Conservation (phyloP, 352 stramenopile genomes). For the Pythium rhizo-oryzae region DNA sequence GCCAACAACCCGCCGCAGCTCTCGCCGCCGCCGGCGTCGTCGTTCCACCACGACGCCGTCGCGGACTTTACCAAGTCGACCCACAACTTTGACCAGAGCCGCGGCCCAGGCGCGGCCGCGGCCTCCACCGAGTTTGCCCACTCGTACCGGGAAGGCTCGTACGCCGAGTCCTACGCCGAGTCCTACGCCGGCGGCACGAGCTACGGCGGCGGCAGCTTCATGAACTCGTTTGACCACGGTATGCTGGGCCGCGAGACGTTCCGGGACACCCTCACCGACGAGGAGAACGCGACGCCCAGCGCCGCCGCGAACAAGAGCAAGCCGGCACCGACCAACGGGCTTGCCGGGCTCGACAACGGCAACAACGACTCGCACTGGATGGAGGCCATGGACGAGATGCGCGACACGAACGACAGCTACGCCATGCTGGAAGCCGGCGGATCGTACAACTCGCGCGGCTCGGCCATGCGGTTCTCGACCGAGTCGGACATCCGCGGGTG, state of each 20-base stretch:
- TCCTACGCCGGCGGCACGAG: slow-evolving; percentile 39
- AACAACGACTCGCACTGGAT: slow-evolving; percentile 62
- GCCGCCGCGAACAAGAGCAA: neutral
- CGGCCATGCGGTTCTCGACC: slow-evolving; percentile 74
- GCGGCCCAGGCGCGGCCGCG: slow-evolving; percentile 35
- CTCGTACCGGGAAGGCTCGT: slow-evolving; percentile 40
- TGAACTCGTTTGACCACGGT: slow-evolving; percentile 56
- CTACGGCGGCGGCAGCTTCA: slow-evolving; percentile 37
- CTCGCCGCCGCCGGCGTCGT: slow-evolving; percentile 10
- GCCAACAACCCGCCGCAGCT: slow-evolving; percentile 21
- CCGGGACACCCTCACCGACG: slow-evolving; percentile 22
- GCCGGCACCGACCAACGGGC: slow-evolving; percentile 10
- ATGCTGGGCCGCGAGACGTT: slow-evolving; percentile 34
- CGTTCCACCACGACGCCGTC: slow-evolving; percentile 32
- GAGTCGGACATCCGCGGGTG: slow-evolving; percentile 57
- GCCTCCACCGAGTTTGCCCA: slow-evolving; percentile 18
- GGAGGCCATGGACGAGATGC: slow-evolving; percentile 72
- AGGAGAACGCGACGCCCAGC: slow-evolving; percentile 23
- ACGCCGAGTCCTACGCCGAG: slow-evolving; percentile 64
- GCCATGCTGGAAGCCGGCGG: slow-evolving; percentile 73
- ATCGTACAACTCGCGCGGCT: slow-evolving; percentile 69
- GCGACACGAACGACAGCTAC: slow-evolving; percentile 84
- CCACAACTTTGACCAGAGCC: slow-evolving; percentile 55
- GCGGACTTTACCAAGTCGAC: slow-evolving; percentile 40
- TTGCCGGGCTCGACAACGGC: slow-evolving; percentile 24